These are phyloP conservation scores for Sugiyamaella chiloensis DNA, from an alignment of 805 yeast species.

Conservation along the genomic window DNA sequence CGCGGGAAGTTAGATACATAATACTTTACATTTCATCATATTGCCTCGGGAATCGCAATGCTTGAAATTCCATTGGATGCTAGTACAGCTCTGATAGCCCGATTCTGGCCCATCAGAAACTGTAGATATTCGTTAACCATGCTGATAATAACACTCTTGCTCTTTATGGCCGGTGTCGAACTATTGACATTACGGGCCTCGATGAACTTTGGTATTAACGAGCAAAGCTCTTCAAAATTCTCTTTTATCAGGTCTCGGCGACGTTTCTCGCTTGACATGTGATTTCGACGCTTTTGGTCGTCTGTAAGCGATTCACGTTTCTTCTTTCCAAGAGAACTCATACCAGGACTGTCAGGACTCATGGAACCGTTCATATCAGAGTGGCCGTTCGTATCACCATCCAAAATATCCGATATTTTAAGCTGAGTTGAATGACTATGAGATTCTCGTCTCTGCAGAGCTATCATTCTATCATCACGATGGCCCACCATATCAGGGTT, in stretches of 20 bases:
- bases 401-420: neutral
- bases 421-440: constrained; percentile 1
- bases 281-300: constrained; percentile 39
- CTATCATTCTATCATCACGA: neutral
- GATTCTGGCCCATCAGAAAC: constrained; percentile 27
- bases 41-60: constrained; percentile 15
- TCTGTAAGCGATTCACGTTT: constrained; percentile 29
- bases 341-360: constrained; percentile 13
- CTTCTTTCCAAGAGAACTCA: neutral
- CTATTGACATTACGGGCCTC: constrained; percentile 7
- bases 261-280: constrained; percentile 39
- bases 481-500: neutral
- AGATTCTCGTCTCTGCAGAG: neutral
- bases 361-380: no score
- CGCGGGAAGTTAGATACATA: no score
- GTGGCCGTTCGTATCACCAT: neutral
- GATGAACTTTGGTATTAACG: constrained; percentile 34
- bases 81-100: constrained; percentile 24
- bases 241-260: constrained; percentile 39
- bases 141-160: constrained; percentile 31
- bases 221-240: constrained; percentile 36
- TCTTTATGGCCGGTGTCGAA: constrained; percentile 14
- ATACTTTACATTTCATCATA: no score
- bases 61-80: constrained; percentile 22
- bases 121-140: constrained; percentile 28